Evolutionary conservation across 2,329 filamentous ascomycete species (phyloP).

Genomic region (Nothophaeocryptopus gaeumannii): DNA sequence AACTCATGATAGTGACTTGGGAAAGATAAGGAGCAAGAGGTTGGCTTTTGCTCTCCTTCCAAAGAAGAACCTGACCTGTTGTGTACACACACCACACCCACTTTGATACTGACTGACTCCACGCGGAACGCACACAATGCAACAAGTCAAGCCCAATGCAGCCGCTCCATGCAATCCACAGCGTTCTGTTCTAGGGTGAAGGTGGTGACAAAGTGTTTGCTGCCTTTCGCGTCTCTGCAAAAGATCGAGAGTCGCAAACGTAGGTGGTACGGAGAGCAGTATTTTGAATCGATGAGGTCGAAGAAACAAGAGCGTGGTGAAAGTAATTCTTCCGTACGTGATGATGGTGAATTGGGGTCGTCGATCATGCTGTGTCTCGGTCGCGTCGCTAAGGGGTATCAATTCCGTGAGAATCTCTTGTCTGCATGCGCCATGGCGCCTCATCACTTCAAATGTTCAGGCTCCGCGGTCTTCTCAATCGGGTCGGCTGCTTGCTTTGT

Average conservation of each 20-base stretch:
- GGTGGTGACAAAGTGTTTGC: no score
- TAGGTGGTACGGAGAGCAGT: no score
- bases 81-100: constrained; percentile 7
- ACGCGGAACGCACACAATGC: constrained; percentile 12
- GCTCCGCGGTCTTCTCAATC: constrained; percentile 11
- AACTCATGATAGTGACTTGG: no score
- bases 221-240: no score
- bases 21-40: no score
- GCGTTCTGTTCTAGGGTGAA: constrained; percentile 7
- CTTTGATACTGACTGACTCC: background rate
- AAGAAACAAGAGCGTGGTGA: no score
- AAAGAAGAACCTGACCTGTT: constrained; percentile 1
- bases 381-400: constrained; percentile 24
- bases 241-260: no score
- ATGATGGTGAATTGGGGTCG: background rate
- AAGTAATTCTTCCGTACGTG: no score
- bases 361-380: constrained; percentile 9
- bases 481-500: constrained; percentile 1
- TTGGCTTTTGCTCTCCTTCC: background rate
- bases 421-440: constrained; percentile 2
- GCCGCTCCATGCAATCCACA: constrained; percentile 6
- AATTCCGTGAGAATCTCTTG: constrained; percentile 18
- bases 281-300: no score
- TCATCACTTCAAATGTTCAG: constrained; percentile 18
- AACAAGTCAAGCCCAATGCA: constrained; percentile 2